Conservation (phyloP, 306 rosid genomes). For the Medicago lupulina region DNA sequence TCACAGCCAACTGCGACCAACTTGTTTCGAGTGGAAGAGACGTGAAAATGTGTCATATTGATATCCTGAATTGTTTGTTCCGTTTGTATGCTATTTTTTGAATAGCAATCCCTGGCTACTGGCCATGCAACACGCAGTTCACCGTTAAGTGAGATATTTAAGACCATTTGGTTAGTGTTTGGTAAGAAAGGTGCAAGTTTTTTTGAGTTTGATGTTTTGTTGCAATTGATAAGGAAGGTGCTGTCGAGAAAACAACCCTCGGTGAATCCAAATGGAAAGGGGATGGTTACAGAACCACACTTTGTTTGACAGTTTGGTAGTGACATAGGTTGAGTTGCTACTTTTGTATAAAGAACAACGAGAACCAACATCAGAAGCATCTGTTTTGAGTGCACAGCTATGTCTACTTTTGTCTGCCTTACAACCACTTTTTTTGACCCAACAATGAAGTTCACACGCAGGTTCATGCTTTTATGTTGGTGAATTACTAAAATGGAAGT, state of each 20-base stretch:
- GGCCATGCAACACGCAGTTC: conserved; percentile 26
- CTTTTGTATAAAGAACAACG: background rate
- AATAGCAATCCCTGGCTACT: conserved; percentile 19
- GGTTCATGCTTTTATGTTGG: no score
- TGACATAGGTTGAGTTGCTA: background rate
- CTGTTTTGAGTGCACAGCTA: background rate
- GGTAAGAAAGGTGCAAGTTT: background rate
- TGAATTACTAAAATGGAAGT: no score
- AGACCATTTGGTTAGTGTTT: background rate
- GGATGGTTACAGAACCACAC: conserved; percentile 17
- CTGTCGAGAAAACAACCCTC: conserved; percentile 29
- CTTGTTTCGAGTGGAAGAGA: conserved; percentile 35
- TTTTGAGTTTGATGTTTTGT: background rate
- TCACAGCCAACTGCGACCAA: conserved; percentile 8
- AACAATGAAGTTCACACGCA: no score
- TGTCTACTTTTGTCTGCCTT: background rate
- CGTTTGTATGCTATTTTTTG: fast-evolving
- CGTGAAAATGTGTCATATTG: background rate
- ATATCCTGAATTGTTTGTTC: fast-evolving
- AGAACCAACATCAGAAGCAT: background rate
- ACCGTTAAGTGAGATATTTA: conserved; percentile 35
- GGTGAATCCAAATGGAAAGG: conserved; percentile 43
- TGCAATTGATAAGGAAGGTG: conserved; percentile 39
- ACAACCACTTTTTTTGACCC: no score
- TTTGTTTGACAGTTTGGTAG: conserved; percentile 4